These are phyloP conservation scores for Clathrospora elynae DNA, from an alignment of 2,329 filamentous ascomycete genomes.

Conservation along the genomic window DNA sequence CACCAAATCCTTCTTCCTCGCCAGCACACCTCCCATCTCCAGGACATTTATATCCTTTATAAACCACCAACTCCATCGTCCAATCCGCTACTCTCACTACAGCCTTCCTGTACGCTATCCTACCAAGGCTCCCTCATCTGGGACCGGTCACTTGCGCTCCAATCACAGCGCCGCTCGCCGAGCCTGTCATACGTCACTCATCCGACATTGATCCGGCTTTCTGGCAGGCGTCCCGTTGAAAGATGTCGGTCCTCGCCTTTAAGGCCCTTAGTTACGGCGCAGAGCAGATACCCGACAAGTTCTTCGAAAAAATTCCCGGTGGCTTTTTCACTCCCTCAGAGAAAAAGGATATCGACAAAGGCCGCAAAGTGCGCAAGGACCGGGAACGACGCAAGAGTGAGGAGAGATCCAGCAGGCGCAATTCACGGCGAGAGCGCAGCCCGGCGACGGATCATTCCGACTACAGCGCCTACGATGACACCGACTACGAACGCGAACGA, in stretches of 20 bases:
- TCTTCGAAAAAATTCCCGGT: slow-evolving; percentile 47
- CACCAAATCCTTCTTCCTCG: slow-evolving; percentile 1
- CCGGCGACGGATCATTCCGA: slow-evolving; percentile 37
- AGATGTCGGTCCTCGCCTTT: slow-evolving; percentile 45
- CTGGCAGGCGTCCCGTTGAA: slow-evolving; percentile 26
- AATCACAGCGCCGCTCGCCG: slow-evolving; percentile 37
- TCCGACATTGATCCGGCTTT: slow-evolving; percentile 34
- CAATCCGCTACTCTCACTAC: slow-evolving; percentile 11
- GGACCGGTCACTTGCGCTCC: slow-evolving; percentile 25
- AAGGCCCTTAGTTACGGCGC: slow-evolving; percentile 48
- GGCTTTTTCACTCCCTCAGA: slow-evolving; percentile 45
- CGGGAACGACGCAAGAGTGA: slow-evolving; percentile 21
- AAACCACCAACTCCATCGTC: slow-evolving; percentile 7
- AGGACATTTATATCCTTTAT: slow-evolving; percentile 15
- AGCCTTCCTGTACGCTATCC: slow-evolving; percentile 31
- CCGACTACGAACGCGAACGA: slow-evolving; percentile 35
- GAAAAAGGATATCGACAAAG: slow-evolving; percentile 32
- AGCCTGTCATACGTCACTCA: slow-evolving; percentile 42
- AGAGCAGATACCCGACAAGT: slow-evolving; percentile 47
- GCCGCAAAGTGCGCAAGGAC: slow-evolving; percentile 24
- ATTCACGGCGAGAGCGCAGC: slow-evolving; percentile 35
- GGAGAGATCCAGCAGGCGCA: slow-evolving; percentile 22
- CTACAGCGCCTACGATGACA: slow-evolving; percentile 38
- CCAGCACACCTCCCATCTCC: slow-evolving; percentile 10
- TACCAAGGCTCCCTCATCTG: slow-evolving; percentile 27